Evolutionary conservation across 768 basidiomycete genomes (phyloP).

Genomic region (Leucosporidium yakuticum): DNA sequence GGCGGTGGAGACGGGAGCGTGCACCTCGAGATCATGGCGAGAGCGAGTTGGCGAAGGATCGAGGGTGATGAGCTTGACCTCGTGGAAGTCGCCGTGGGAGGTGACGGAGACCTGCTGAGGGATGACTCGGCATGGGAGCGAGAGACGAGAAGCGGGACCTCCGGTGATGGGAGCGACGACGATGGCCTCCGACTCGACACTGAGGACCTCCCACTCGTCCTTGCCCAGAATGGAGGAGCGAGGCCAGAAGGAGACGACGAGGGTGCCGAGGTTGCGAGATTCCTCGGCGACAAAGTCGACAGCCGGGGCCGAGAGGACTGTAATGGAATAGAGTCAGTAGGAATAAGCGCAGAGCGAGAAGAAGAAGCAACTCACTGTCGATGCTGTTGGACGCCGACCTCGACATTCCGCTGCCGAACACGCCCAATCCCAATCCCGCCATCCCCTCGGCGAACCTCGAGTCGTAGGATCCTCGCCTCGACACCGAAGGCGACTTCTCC

Average conservation of each 20-base stretch:
- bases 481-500: background rate
- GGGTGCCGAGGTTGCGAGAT: slow-evolving; percentile 75
- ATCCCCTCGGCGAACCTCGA: background rate
- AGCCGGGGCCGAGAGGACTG: slow-evolving; percentile 40
- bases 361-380: slow-evolving; percentile 9
- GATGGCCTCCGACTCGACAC: slow-evolving; percentile 52
- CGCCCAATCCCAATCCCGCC: slow-evolving; percentile 5
- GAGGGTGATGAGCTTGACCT: slow-evolving; percentile 56
- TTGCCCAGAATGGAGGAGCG: background rate
- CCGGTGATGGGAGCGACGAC: slow-evolving; percentile 58
- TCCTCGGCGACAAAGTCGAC: slow-evolving; percentile 64
- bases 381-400: slow-evolving; percentile 40
- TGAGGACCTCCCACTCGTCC: slow-evolving; percentile 27
- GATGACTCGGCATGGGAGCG: slow-evolving; percentile 54
- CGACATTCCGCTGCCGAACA: slow-evolving; percentile 10
- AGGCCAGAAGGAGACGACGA: slow-evolving; percentile 63
- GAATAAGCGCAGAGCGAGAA: background rate
- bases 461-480: slow-evolving; percentile 19
- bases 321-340: background rate
- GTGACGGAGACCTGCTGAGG: slow-evolving; percentile 55
- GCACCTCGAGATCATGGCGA: slow-evolving; percentile 40
- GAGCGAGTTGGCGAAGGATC: slow-evolving; percentile 33
- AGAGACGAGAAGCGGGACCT: slow-evolving; percentile 49
- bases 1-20: slow-evolving; percentile 56
- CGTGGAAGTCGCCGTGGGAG: slow-evolving; percentile 57